These are phyloP conservation scores for Margaritispora aquatica DNA, from an alignment of 495 filamentous ascomycete species.

Conservation along the genomic window DNA sequence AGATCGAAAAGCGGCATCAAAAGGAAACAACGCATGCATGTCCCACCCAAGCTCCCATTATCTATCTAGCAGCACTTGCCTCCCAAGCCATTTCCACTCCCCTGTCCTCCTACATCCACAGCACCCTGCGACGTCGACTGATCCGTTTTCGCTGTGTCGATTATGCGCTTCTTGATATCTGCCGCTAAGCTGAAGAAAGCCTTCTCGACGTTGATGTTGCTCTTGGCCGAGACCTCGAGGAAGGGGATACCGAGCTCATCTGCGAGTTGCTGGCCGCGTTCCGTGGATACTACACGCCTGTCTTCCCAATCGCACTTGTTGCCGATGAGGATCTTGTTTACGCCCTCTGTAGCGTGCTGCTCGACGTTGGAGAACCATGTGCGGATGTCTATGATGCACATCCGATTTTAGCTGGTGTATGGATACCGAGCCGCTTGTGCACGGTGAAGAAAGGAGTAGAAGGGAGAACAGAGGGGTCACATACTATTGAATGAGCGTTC, in stretches of 20 bases:
- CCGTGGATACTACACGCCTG: slow-evolving; percentile 87
- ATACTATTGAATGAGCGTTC: slow-evolving; percentile 95
- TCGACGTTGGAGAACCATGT: slow-evolving; percentile 99
- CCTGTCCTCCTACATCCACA: slow-evolving; percentile 67
- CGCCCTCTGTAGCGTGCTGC: slow-evolving; percentile 96
- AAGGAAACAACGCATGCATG: slow-evolving; percentile 9
- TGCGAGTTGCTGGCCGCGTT: slow-evolving; percentile 87
- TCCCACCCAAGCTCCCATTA: neutral
- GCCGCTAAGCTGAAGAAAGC: slow-evolving; percentile 92
- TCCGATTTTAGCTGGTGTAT: slow-evolving; percentile 6
- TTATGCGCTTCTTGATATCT: slow-evolving; percentile 95
- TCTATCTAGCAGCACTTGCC: slow-evolving; percentile 80
- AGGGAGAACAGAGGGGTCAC: slow-evolving; percentile 23
- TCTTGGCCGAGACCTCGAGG: slow-evolving; percentile 96
- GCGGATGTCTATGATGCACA: slow-evolving; percentile 67
- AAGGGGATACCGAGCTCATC: slow-evolving; percentile 98
- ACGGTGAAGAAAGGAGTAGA: neutral
- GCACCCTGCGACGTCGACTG: slow-evolving; percentile 53
- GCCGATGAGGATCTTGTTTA: slow-evolving; percentile 99
- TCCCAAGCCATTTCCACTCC: slow-evolving; percentile 48
- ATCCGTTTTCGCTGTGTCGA: slow-evolving; percentile 79
- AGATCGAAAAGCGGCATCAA: slow-evolving; percentile 7
- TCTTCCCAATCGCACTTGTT: slow-evolving; percentile 99
- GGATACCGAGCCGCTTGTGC: neutral
- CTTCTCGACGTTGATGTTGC: slow-evolving; percentile 99